Conservation (phyloP, 2,329 filamentous ascomycete genomes). For the Diaporthe amygdali region DNA sequence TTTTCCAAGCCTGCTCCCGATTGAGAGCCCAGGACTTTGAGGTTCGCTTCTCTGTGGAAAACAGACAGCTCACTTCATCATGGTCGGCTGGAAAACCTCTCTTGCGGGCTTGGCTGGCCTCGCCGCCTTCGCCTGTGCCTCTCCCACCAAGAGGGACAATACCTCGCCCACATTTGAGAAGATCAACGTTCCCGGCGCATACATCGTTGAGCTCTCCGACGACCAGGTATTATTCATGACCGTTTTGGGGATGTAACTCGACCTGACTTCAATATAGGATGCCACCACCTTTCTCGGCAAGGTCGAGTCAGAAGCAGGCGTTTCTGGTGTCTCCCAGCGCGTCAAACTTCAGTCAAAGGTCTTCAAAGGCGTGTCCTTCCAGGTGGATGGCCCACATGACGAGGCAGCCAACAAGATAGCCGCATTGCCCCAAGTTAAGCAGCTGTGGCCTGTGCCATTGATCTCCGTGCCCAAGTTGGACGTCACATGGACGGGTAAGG, state of each 20-base stretch:
- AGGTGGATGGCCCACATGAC: constrained; percentile 9
- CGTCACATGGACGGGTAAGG: not conserved
- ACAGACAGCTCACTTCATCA: not conserved
- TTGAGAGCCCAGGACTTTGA: not conserved
- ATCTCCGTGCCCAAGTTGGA: constrained; percentile 21
- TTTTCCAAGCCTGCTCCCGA: not conserved
- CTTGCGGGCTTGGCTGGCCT: not conserved
- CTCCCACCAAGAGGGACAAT: not conserved
- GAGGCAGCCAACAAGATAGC: constrained; percentile 29
- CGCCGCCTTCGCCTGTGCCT: not conserved
- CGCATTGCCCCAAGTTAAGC: constrained; percentile 32
- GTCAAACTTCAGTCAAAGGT: constrained; percentile 29
- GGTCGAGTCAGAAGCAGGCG: constrained; percentile 21
- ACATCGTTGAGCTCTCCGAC: constrained; percentile 32
- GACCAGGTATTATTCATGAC: constrained; percentile 4
- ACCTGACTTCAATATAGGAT: constrained; percentile 11
- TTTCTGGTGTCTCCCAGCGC: constrained; percentile 25
- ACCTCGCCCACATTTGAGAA: not conserved
- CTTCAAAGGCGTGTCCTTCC: constrained; percentile 32
- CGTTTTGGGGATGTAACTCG: too few relatives aligned
- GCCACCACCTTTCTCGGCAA: constrained; percentile 25
- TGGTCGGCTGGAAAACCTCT: not conserved
- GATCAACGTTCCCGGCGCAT: constrained; percentile 17
- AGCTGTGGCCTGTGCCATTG: constrained; percentile 36
- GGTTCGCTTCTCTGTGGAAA: not conserved